Evolutionary conservation across 495 filamentous ascomycete genomes (phyloP), one percentile per base, ranked within the genome.

Genomic region (Hypoxylon cercidicola): DNA sequence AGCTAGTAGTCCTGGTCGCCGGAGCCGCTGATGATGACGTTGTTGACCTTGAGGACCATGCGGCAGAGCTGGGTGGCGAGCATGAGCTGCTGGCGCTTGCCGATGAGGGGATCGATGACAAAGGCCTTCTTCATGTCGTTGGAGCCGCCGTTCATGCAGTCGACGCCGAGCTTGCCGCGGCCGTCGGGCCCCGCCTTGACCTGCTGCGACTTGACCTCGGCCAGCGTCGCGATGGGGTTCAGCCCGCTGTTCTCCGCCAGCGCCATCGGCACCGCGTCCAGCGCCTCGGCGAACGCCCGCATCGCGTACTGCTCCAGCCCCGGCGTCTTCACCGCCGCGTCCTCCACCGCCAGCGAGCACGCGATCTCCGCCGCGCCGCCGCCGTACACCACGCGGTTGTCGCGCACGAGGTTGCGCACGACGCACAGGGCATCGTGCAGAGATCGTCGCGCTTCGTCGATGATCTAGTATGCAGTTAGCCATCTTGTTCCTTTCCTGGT

Each of bases 381-480:
- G 61, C 95, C 95, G 74, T 98, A 99, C n/a, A 99, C 95, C 32
- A 99, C 90, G 55, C 95, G 90, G 82, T 97, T 97, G 76, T 99
- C 95, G 53, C 85, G 86, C 40, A 99, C 94, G 16, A 99, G 83
- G 77, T 99, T 99, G 61, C 95, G 91, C 32, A 98, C 95, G 25
- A 99, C 95, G 76, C 95, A 99, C 45, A 99, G 87, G 37, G 95
- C 95, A 77, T 99, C 95, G 78, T 98, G 95, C 60, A 98, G 84
- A 49, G 94, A 97, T 66, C 96, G 90, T 82, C 97, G 97, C 44
- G 95, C 96, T 76, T 99, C 96, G 76, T 99, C 96, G 74, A 98
- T 97, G 74, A 99, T 97, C 92, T 96, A 64, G 20, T 25, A 60
- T 37, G 12, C 46, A 77, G 20, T 77, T 78, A 74, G 40, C 16